phyloP scores from a whole-genome alignment of 2,329 filamentous ascomycete species.

The Fonsecaea pedrosoi region DNA sequence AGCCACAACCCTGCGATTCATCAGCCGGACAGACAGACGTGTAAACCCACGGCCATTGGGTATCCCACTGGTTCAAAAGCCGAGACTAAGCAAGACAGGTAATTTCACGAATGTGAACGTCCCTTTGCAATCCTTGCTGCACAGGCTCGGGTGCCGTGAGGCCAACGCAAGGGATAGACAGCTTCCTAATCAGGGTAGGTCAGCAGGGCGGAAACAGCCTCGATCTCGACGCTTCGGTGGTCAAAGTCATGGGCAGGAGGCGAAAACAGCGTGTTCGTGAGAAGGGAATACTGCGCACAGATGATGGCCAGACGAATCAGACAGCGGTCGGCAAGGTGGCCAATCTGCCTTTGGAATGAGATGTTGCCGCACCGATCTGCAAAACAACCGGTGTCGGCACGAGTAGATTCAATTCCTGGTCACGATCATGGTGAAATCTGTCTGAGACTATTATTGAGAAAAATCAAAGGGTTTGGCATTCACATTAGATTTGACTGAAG shows the following conservation, averaged over 20 bases:
- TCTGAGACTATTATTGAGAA: slow-evolving; percentile 24
- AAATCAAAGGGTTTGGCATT: slow-evolving; percentile 12
- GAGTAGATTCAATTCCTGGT: slow-evolving; percentile 1
- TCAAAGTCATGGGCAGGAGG: slow-evolving; percentile 12
- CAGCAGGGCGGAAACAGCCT: not conserved
- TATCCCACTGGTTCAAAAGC: slow-evolving; percentile 28
- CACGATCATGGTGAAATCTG: not conserved
- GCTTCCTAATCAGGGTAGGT: not conserved
- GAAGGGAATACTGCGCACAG: slow-evolving; percentile 10
- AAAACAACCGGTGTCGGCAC: not conserved
- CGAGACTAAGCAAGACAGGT: slow-evolving; percentile 35
- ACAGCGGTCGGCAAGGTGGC: slow-evolving; percentile 12
- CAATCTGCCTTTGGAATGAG: slow-evolving; percentile 29
- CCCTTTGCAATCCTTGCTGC: slow-evolving; percentile 36
- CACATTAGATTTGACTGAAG: slow-evolving; percentile 13
- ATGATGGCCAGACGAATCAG: slow-evolving; percentile 6
- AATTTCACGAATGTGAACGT: slow-evolving; percentile 26
- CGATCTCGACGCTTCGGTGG: slow-evolving; percentile 9
- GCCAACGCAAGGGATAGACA: slow-evolving; percentile 32
- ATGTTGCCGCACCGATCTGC: slow-evolving; percentile 10
- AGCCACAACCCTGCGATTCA: slow-evolving; percentile 23
- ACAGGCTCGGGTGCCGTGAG: slow-evolving; percentile 23
- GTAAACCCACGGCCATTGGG: slow-evolving; percentile 26
- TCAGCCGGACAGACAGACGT: slow-evolving; percentile 19
- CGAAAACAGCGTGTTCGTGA: slow-evolving; percentile 7